A percentile compares a stretch with the other conserved stretches of the same genome.
phyloP scores from a whole-genome alignment of 306 rosid genomes.

The Ceratonia siliqua region DNA sequence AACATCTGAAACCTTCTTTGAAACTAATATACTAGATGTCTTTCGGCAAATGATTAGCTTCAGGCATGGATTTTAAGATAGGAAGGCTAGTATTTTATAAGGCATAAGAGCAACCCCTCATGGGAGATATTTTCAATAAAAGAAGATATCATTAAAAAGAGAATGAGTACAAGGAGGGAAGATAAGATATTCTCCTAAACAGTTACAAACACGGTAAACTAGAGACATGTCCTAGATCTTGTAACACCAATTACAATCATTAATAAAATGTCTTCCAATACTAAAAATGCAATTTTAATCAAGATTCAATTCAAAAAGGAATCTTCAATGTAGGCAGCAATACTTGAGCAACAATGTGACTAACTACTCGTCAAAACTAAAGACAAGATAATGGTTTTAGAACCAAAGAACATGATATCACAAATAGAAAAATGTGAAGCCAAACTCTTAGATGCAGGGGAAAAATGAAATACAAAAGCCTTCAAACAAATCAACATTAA shows the following conservation, averaged over 20 bases:
- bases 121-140: not conserved
- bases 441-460: not conserved
- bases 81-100: too few species aligned
- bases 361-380: not conserved
- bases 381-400: not conserved
- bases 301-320: not conserved
- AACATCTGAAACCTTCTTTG: not conserved
- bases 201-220: not conserved
- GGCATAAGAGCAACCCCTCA: too few species aligned
- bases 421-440: not conserved
- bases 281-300: not conserved
- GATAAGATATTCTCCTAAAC: not conserved
- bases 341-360: not conserved
- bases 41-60: too few species aligned
- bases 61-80: too few species aligned
- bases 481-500: not conserved
- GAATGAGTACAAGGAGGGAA: not conserved
- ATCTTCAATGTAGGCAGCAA: not conserved
- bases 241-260: not conserved
- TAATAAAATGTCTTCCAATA: slow-evolving; percentile 3
- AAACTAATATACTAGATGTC: not conserved
- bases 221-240: not conserved
- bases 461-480: not conserved
- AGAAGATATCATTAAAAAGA: not conserved
- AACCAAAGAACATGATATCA: slow-evolving; percentile 4